Conservation (phyloP, 495 filamentous ascomycete species). For the Wilcoxina mikolae region DNA sequence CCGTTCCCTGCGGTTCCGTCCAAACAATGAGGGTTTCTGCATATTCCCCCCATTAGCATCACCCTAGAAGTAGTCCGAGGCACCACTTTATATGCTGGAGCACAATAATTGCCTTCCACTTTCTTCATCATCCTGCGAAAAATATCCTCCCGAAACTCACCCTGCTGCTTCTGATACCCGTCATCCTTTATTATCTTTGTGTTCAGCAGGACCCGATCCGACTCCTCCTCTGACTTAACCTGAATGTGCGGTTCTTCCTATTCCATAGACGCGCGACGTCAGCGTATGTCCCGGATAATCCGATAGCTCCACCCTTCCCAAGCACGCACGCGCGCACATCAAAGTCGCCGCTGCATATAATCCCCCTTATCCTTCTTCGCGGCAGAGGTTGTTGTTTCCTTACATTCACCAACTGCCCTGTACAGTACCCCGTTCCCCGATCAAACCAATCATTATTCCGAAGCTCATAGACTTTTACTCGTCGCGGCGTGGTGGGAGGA, state of each 20-base stretch:
- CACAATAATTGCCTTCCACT: slow-evolving; percentile 3
- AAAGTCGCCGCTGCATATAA: not conserved
- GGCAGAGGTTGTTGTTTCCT: slow-evolving; percentile 29
- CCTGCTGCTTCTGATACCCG: slow-evolving; percentile 97
- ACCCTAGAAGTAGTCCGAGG: not conserved
- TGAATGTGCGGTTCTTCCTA: slow-evolving; percentile 74
- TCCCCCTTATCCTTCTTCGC: not conserved
- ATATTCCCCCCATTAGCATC: slow-evolving; percentile 32
- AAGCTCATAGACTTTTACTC: slow-evolving; percentile 98
- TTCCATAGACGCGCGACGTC: slow-evolving; percentile 13
- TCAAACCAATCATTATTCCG: slow-evolving; percentile 99
- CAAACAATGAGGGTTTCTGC: slow-evolving; percentile 93
- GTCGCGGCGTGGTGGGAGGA: slow-evolving; percentile 70
- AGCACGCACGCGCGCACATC: not conserved
- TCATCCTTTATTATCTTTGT: slow-evolving; percentile 86
- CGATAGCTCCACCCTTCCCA: not conserved
- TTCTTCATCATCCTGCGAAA: not conserved
- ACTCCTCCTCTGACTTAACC: slow-evolving; percentile 86
- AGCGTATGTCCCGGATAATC: slow-evolving; percentile 18
- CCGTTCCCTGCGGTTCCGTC: slow-evolving; percentile 73
- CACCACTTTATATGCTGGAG: not conserved
- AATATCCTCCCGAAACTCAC: slow-evolving; percentile 34
- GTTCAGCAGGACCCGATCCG: slow-evolving; percentile 67
- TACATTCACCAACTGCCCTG: slow-evolving; percentile 61
- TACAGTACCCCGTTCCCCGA: slow-evolving; percentile 90